Evolutionary conservation across 2,329 filamentous ascomycete species (phyloP).

Genomic region (Colletotrichum sp.): DNA sequence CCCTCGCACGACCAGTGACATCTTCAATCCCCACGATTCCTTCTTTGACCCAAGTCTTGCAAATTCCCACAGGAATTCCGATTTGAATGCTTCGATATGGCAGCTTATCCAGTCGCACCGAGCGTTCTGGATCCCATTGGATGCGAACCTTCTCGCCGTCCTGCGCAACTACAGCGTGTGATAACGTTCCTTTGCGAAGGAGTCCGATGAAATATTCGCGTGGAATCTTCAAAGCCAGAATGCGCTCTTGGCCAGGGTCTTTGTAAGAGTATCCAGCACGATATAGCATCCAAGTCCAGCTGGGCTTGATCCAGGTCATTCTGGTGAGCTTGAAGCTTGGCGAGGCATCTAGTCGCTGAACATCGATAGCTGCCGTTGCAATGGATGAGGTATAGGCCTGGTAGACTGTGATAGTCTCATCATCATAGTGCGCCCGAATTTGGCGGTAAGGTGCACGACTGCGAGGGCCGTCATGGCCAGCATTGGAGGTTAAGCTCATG

Average conservation of each 20-base stretch:
- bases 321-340: slow-evolving; percentile 55
- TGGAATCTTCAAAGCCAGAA: slow-evolving; percentile 62
- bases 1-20: slow-evolving; percentile 58
- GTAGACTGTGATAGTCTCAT: slow-evolving; percentile 62
- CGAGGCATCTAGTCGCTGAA: slow-evolving; percentile 58
- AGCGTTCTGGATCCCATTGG: slow-evolving; percentile 69
- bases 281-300: slow-evolving; percentile 70
- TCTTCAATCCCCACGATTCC: slow-evolving; percentile 63
- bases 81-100: slow-evolving; percentile 65
- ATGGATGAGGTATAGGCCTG: slow-evolving; percentile 63
- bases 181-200: slow-evolving; percentile 41
- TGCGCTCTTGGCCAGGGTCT: slow-evolving; percentile 56
- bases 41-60: slow-evolving; percentile 50
- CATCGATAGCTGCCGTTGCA: slow-evolving; percentile 53
- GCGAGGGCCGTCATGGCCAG: too few relatives aligned
- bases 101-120: slow-evolving; percentile 47
- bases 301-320: slow-evolving; percentile 72
- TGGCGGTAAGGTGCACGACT: slow-evolving; percentile 37
- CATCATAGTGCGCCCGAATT: slow-evolving; percentile 57
- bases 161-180: slow-evolving; percentile 3
- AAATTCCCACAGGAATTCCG: slow-evolving; percentile 55
- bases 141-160: slow-evolving; percentile 48
- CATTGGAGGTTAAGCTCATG: too few relatives aligned
- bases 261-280: slow-evolving; percentile 66
- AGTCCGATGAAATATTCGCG: slow-evolving; percentile 54